Evolutionary conservation across 2,329 filamentous ascomycete genomes (phyloP), one percentile per base, ranked within the genome.

Genomic region (Pseudogymnoascus pannorum): DNA sequence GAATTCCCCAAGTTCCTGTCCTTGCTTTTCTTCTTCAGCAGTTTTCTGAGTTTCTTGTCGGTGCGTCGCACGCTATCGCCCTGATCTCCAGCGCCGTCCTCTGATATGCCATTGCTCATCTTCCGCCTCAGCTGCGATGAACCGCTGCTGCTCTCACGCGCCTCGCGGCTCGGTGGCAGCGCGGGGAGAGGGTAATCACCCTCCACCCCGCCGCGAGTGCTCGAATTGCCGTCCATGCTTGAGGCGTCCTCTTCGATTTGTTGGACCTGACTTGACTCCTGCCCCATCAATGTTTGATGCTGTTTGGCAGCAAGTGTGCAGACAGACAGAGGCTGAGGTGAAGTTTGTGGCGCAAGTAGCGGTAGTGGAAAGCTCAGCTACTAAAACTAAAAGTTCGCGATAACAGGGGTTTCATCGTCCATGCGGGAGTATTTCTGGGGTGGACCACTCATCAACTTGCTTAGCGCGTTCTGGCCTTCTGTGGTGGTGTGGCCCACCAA

Each of bases 191-290:
- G 24, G 5, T 54, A 54, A 6, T 54, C 48, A 1, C 48, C 48
- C 48, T 31, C 48, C 11, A 20, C 26, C n/a, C 48, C 48, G n/a
- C 48, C 26, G 9, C 48, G 48, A 7, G 26, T 54, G 26, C 48
- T 54, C n/a, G 48, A 54, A 54, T 54, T 31, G 48, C 11, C 48
- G 48, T 54, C 48, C 48, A 54, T 54, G 48, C 16, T 54, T 31
- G 26, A 54, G 16, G 26, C 11, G 48, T 54, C 48, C 26, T 54
- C 48, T 31, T 54, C 48, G 6, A 54, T 31, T 54, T 31, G 11
- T 31, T 54, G 48, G 48, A 54, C 48, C 48, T 54, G 48, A 9
- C 48, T 54, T 54, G 48, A 54, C 48, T 54, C 48, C 48, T 54
- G 48, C 48, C 48, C 48, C 48, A 54, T 54, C 9, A 31, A 54